Base-by-base conservation (phyloP, 352 stramenopile species). In the Phytophthora ohioensis region DNA sequence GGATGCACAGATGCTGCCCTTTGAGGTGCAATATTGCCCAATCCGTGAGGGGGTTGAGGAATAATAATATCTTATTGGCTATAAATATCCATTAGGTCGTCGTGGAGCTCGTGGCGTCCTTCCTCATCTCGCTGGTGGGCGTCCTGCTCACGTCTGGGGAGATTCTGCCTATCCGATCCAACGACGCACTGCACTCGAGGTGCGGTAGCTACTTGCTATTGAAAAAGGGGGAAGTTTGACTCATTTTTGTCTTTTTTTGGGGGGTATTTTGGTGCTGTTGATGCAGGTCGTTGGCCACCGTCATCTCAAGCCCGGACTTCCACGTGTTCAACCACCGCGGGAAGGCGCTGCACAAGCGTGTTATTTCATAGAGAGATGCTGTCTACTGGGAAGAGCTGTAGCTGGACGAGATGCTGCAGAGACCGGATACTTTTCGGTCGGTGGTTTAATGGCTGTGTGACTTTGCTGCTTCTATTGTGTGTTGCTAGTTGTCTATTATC, bases 281-380 rank as follows among this genome's bases (percentile, higher is more conserved):
- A 1, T 70, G 2, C 67, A 94, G 87, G 61, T 91, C 87, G 66
- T 78, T 94, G 49, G 66, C 81, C 27, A 78, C 71, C 31, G 78
- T 94, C 64, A 74, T 91, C 59, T 91, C 82, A 38, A 85, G 75
- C 49, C 82, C 87, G 12, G 85, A 94, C 58, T 94, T 94, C 68
- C 73, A 88, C 71, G 84, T 93, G 71, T 94, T 92, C 74, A 93
- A 92, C 72, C 87, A 94, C 73, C 85, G 87, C 64, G 85, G 77
- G 57, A 87, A 91, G 71, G 78, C 85, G 41, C 76, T 94, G 43
- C 83, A 90, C 79, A 92, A 91, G 69, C 84, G 81, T 45, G 75
- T 91, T 42, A 79, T 80, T 12, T 79, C 69, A 41, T 79, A 80
- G 53, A 68, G 13, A 45, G 30, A 47, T 34, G 31, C 30, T 42